phyloP scores from a whole-genome alignment of 2,329 filamentous ascomycete genomes.

The Scytalidium lignicola region DNA sequence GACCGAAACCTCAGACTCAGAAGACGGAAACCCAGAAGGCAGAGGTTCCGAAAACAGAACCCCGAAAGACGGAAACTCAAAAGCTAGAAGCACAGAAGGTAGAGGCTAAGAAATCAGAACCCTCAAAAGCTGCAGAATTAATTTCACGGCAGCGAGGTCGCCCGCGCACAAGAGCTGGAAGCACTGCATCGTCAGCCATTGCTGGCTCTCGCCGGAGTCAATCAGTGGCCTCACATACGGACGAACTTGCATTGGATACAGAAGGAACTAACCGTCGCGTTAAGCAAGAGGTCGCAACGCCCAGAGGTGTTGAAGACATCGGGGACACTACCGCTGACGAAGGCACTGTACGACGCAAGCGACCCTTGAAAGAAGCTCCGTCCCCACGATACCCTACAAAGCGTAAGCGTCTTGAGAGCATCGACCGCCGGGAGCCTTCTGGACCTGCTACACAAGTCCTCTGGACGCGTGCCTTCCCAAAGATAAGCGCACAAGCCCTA shows the following conservation, averaged over 20 bases:
- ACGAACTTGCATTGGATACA: conserved; percentile 44
- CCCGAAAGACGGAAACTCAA: neutral
- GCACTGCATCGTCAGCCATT: conserved; percentile 22
- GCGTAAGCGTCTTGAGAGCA: conserved; percentile 52
- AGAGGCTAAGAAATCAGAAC: conserved; percentile 6
- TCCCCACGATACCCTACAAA: conserved; percentile 40
- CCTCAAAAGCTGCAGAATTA: conserved; percentile 3
- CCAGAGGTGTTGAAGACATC: conserved; percentile 47
- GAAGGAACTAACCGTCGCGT: conserved; percentile 36
- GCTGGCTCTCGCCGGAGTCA: conserved; percentile 36
- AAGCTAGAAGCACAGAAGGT: conserved; percentile 9
- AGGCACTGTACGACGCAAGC: conserved; percentile 26
- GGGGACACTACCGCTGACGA: conserved; percentile 54
- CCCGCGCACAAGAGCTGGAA: conserved; percentile 19
- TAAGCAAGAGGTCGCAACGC: conserved; percentile 56
- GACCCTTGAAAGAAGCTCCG: conserved; percentile 10
- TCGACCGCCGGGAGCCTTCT: conserved; percentile 39
- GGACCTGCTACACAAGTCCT: conserved; percentile 63
- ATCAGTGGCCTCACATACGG: conserved; percentile 41
- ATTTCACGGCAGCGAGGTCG: conserved; percentile 7
- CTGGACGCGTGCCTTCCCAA: conserved; percentile 70
- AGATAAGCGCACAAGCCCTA: conserved; percentile 66
- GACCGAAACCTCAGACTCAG: neutral
- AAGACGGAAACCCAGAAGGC: conserved; percentile 1
- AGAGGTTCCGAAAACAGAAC: too few species aligned